Conservation (phyloP, 1,284 basidiomycete genomes). For the Salmacisia buchloeana region DNA sequence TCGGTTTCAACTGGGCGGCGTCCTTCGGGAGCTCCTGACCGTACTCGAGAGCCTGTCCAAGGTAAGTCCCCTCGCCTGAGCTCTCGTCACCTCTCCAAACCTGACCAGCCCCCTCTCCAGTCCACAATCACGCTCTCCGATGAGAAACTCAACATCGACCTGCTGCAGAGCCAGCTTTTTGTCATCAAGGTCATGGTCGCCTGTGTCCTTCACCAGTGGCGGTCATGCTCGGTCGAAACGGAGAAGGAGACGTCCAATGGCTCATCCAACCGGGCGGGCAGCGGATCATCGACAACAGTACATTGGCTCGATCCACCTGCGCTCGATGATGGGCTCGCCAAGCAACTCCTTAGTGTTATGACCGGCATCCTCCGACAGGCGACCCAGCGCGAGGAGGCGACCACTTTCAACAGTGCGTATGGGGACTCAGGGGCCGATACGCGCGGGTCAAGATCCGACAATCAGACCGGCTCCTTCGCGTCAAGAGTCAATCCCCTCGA, state of each 20-base stretch:
- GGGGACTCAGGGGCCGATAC: constrained; percentile 60
- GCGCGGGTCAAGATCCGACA: constrained; percentile 59
- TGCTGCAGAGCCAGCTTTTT: constrained; percentile 82
- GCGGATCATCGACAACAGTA: not conserved
- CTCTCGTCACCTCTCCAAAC: not conserved
- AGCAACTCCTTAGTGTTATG: constrained; percentile 70
- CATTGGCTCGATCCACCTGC: constrained; percentile 66
- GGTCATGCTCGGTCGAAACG: constrained; percentile 36
- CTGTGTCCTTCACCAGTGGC: constrained; percentile 73
- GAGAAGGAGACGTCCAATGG: not conserved
- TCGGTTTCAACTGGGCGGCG: constrained; percentile 28
- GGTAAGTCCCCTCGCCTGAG: constrained; percentile 12
- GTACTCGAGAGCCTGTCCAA: constrained; percentile 37
- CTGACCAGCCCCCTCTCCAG: not conserved
- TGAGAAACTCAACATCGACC: constrained; percentile 40
- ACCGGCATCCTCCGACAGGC: constrained; percentile 66
- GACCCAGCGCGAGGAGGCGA: constrained; percentile 35
- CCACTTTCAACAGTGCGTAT: not conserved
- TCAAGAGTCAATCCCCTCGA: constrained; percentile 5
- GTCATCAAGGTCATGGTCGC: constrained; percentile 74
- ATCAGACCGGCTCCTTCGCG: constrained; percentile 14
- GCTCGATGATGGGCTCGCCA: constrained; percentile 78
- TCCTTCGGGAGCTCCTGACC: constrained; percentile 36
- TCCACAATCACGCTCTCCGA: constrained; percentile 12
- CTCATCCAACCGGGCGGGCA: not conserved